Percentiles rank a stretch among this genome's conserved stretches.
phyloP scores from a whole-genome alignment of 345 rosid species.

The Ceriops tagal region DNA sequence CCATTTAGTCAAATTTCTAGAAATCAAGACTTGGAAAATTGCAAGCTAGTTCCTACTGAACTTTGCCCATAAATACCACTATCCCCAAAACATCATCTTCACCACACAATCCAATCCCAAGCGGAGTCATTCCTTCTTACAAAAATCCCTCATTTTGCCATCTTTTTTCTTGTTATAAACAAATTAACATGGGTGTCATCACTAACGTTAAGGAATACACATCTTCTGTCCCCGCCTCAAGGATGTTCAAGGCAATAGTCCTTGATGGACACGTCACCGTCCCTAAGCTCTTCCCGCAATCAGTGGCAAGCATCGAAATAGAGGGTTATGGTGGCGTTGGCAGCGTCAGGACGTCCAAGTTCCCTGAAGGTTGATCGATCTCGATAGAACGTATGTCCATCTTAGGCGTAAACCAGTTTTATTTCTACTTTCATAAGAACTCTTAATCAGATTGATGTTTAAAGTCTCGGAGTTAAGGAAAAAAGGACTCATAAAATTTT shows the following conservation, averaged over 20 bases:
- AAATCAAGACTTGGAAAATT: neutral
- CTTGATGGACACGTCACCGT: constrained; percentile 13
- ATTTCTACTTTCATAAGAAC: no score
- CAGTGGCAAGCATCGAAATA: constrained; percentile 14
- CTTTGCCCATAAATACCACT: neutral
- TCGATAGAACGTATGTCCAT: neutral
- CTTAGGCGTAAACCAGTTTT: no score
- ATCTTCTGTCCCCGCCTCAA: neutral
- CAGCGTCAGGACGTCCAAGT: constrained; percentile 6
- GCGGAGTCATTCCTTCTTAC: neutral
- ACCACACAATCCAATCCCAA: neutral
- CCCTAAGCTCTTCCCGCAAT: constrained; percentile 15
- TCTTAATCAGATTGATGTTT: no score
- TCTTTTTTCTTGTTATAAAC: neutral
- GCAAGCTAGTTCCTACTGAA: neutral
- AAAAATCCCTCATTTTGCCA: neutral
- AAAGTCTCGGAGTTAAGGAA: no score
- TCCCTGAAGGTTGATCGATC: constrained; percentile 11
- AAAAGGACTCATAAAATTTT: no score
- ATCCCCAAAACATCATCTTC: neutral
- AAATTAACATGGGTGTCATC: neutral
- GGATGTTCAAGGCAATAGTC: constrained; percentile 25
- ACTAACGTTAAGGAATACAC: neutral
- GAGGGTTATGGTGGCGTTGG: constrained; percentile 1
- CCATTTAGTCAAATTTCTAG: neutral